Base-by-base conservation (phyloP, 2,329 filamentous ascomycete species). In the Huntiella omanensis region DNA sequence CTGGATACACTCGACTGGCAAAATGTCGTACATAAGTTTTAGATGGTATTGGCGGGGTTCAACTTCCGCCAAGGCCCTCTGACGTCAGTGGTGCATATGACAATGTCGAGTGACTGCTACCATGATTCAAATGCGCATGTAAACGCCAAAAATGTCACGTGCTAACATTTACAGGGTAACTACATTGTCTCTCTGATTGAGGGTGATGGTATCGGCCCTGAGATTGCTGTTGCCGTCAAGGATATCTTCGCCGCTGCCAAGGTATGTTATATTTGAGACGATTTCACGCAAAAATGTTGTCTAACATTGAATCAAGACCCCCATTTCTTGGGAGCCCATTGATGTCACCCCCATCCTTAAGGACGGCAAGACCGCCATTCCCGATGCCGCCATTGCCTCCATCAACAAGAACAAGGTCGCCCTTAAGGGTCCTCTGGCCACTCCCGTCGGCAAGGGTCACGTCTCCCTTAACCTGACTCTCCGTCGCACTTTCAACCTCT, bases 391-490 rank as follows among this genome's bases (percentile, higher is more conserved):
- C 56, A 96, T 98, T 61, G 75, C 82, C 61, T 95, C 85, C 65
- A 87, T 98, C 61, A 76, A 80, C 65, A 82, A 76, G 69, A 98
- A 96, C 73, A 92, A 87, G 70, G 84, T 98, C 58, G 91, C 92
- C 53, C 79, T 98, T 55, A 98, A 98, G 76, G 91, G 92, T 54
- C 92, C 92, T 57, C 80, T 98, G 55, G 92, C 92, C 57, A 98
- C 91, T 3, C 91, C 91, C 53, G 77, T 98, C 59, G 91, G 92
- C 66, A 98, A 96, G 74, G 91, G 91, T 60, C 91, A 98, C 69
- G 88, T 98, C 63, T 96, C 91, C 49, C 83, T 98, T 56, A 98
- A 98, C 75, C 73, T 98, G 54, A 98, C 91, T 51, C 86, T 98
- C 59, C 88, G 91, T 62, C 83, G 91, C 61, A 98, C 92, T 53